These are phyloP conservation scores for Fusarium avenaceum DNA, from an alignment of 2,329 filamentous ascomycete genomes.

Conservation along the genomic window DNA sequence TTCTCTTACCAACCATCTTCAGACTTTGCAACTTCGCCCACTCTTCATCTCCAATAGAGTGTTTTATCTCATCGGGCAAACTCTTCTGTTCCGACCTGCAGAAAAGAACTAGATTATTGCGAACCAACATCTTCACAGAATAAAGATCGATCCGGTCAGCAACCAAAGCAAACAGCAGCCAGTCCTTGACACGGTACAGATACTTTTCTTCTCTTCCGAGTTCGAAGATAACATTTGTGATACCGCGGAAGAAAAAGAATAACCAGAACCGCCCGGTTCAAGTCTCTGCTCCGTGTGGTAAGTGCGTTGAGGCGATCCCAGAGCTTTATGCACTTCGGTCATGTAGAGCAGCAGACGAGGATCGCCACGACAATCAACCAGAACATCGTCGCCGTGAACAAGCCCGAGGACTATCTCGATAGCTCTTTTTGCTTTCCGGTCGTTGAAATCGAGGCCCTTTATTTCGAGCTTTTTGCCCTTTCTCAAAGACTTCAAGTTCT, in stretches of 20 bases:
- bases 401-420: conserved; percentile 20
- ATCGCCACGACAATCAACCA: background rate
- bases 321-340: conserved; percentile 17
- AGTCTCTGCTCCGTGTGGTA: background rate
- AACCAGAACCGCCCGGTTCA: fast-evolving
- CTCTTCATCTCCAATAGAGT: conserved; percentile 10
- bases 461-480: background rate
- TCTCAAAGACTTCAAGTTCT: background rate
- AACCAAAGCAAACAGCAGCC: conserved; percentile 36
- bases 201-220: conserved; percentile 1
- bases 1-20: conserved; percentile 13
- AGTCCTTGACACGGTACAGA: conserved; percentile 22
- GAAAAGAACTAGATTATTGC: conserved; percentile 7
- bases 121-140: background rate
- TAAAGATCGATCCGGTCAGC: conserved; percentile 22
- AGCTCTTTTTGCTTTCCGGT: conserved; percentile 6
- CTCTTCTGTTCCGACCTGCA: conserved; percentile 1
- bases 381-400: conserved; percentile 9
- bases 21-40: conserved; percentile 12
- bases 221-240: conserved; percentile 4
- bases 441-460: background rate
- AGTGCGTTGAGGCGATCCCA: conserved; percentile 10
- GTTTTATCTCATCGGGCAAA: background rate
- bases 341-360: conserved; percentile 35
- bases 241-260: conserved; percentile 8